Percentiles rank a stretch among this genome's conserved stretches.
Conservation (phyloP, 768 basidiomycete species). For the Tephrocybe sp. region DNA sequence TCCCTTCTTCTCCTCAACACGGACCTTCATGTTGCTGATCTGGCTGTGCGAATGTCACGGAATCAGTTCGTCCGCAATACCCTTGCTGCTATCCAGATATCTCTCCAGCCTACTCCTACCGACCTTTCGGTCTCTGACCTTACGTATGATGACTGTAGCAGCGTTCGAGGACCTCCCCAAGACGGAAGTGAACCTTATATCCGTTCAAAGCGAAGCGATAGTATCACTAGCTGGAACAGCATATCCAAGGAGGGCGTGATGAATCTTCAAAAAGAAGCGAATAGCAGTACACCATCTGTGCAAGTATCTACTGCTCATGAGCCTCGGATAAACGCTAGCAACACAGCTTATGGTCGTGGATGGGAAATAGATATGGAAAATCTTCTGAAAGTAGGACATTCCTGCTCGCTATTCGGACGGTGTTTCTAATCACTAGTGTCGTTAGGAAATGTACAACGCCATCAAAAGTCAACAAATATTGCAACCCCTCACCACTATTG, state of each 20-base stretch:
- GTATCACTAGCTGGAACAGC: conserved; percentile 84
- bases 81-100: conserved; percentile 79
- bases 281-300: conserved; percentile 65
- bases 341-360: conserved; percentile 52
- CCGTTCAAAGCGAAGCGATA: conserved; percentile 75
- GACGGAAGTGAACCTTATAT: conserved; percentile 54
- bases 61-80: conserved; percentile 92
- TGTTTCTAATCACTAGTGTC: conserved; percentile 1
- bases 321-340: conserved; percentile 20
- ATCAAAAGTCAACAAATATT: conserved; percentile 90
- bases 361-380: conserved; percentile 90
- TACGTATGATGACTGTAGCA: conserved; percentile 62
- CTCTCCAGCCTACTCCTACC: conserved; percentile 54
- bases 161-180: conserved; percentile 51
- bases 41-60: conserved; percentile 86
- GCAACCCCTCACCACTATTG: conserved; percentile 62
- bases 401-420: not conserved
- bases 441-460: conserved; percentile 90
- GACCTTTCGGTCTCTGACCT: conserved; percentile 59
- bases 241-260: conserved; percentile 58
- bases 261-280: conserved; percentile 37
- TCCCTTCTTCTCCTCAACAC: conserved; percentile 94
- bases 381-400: conserved; percentile 68
- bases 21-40: conserved; percentile 93
- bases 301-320: conserved; percentile 46